Base-by-base conservation (phyloP, 1,139 yeast species). In the Geotrichum candidum region DNA sequence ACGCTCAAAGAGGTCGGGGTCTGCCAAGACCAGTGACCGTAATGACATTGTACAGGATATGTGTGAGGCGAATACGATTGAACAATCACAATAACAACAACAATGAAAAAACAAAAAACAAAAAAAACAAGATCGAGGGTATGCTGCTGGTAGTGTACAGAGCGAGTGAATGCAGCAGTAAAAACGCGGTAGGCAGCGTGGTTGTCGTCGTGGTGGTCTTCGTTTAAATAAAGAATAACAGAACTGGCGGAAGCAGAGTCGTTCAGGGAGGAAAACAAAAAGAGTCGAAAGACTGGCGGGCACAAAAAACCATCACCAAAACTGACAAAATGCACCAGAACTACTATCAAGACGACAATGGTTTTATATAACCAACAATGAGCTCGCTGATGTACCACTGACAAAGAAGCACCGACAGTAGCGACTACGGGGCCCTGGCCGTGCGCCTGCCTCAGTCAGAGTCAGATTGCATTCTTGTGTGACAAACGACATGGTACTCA, bases 1-100 rank as follows among this genome's bases (percentile, higher is more conserved):
- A 18, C 65, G 51, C 33, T 55, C 64, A 23, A 59, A 54, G 46
- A 57, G 52, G 6, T 27, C 33, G 15, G 33, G 33, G 5, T 41
- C 48, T 41, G 48, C 48, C 48, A 41, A 41, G 48, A 41, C 48
- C 48, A n/a, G 48, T 41, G 48, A 41, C 48, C 22, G 48, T 41
- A 41, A 15, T 9, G 48, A 41, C 48, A 41, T 41, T 41, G 33
- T 29, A 38, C 15, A 38, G 22, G 45, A 5, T 41, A 18, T 3
- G 23, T 41, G 23, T 23, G 23, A n/a, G 48, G 23, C 23, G 9
- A 15, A 5, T 15, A 7, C 5, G 48, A 41, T 9, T n/a, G 23
- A 18, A 41, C 48, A 41, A 29, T 9, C 4, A 29, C 33, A 4
- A 25, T 9, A 29, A 29, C 33, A 29, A 18, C 18, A 18, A 18